Percentiles rank a stretch among this genome's conserved stretches.
Evolutionary conservation across 2,329 filamentous ascomycete genomes (phyloP).

Genomic region (Ascochyta viciae-villosae): DNA sequence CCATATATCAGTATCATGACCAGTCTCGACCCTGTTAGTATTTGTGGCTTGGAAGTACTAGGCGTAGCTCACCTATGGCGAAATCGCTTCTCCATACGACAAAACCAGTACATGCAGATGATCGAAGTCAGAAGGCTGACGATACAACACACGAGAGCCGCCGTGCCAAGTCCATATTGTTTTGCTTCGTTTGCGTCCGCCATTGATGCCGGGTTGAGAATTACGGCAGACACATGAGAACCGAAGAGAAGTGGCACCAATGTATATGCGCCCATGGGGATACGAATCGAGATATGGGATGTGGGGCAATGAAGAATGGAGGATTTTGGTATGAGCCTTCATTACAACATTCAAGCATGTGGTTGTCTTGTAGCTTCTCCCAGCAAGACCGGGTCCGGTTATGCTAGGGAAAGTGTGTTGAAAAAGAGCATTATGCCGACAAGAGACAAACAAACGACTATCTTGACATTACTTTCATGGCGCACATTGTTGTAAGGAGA

Average conservation of each 20-base stretch:
- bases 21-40: constrained; percentile 57
- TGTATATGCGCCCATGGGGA: not conserved
- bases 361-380: constrained; percentile 1
- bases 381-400: not conserved
- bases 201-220: constrained; percentile 5
- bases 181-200: constrained; percentile 5
- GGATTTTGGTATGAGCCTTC: not conserved
- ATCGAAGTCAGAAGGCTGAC: constrained; percentile 8
- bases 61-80: constrained; percentile 68
- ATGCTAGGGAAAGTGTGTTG: not conserved
- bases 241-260: not conserved
- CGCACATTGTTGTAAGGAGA: not conserved
- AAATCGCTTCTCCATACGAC: constrained; percentile 75
- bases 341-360: not conserved
- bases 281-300: not conserved
- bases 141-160: constrained; percentile 1
- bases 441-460: not conserved
- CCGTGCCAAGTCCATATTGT: constrained; percentile 5
- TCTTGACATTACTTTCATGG: not conserved
- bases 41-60: not conserved
- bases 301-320: not conserved
- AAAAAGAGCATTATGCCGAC: not conserved
- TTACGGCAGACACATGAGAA: not conserved
- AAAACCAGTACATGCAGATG: constrained; percentile 69
- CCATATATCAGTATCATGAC: constrained; percentile 77